Evolutionary conservation across 768 basidiomycete species (phyloP).

Genomic region (Mycena galericulata): DNA sequence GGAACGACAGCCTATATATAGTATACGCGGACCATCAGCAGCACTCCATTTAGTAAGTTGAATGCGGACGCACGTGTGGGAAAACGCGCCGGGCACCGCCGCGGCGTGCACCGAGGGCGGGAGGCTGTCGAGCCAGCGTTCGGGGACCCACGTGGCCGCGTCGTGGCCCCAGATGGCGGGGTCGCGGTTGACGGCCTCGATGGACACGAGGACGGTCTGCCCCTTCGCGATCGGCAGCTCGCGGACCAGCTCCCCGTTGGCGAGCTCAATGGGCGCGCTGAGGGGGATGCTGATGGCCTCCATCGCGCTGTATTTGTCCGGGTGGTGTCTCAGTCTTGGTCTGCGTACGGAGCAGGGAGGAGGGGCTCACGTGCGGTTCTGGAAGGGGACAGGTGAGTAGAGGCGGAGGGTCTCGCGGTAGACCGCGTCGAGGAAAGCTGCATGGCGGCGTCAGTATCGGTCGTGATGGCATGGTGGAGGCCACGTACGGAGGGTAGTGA

Average conservation of each 20-base stretch:
- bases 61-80: constrained; percentile 14
- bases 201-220: constrained; percentile 12
- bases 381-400: constrained; percentile 13
- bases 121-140: constrained; percentile 29
- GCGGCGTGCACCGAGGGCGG: constrained; percentile 11
- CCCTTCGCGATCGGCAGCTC: constrained; percentile 11
- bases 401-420: constrained; percentile 23
- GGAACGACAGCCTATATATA: constrained; percentile 5
- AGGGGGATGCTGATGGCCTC: constrained; percentile 18
- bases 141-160: constrained; percentile 28
- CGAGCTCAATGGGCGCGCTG: constrained; percentile 13
- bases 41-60: not conserved
- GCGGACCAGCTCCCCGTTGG: not conserved
- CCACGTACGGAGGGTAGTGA: constrained; percentile 18
- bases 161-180: constrained; percentile 34
- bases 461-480: not conserved
- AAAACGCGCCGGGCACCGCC: constrained; percentile 5
- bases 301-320: constrained; percentile 9
- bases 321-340: not conserved
- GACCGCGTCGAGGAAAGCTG: constrained; percentile 17
- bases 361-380: constrained; percentile 14
- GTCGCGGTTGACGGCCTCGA: constrained; percentile 31
- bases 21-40: not conserved
- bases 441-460: constrained; percentile 3
- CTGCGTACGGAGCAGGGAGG: not conserved